Conservation (phyloP, 495 filamentous ascomycete species). For the Melanomma pulvis-pyrius region DNA sequence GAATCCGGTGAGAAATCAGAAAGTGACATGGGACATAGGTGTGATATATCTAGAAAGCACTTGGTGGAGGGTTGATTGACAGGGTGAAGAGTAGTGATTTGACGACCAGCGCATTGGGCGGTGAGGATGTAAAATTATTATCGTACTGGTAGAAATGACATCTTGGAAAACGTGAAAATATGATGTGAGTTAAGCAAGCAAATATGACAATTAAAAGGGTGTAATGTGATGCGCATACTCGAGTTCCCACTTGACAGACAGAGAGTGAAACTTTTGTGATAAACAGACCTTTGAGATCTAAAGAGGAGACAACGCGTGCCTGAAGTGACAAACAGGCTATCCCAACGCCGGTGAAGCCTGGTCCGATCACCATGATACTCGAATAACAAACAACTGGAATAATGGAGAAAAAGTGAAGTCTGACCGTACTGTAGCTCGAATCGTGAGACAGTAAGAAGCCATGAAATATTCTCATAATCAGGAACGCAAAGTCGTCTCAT, state of each 20-base stretch:
- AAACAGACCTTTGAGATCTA: conserved; percentile 8
- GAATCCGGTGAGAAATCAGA: neutral
- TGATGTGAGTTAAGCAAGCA: conserved; percentile 6
- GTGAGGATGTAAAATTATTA: conserved; percentile 1
- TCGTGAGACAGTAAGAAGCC: neutral
- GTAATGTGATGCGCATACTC: conserved; percentile 1
- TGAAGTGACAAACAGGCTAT: neutral
- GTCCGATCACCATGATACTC: neutral
- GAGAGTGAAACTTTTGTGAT: neutral
- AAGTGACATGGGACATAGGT: neutral
- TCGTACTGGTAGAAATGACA: conserved; percentile 9
- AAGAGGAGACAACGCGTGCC: neutral
- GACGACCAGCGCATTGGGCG: conserved; percentile 2
- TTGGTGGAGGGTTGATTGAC: neutral
- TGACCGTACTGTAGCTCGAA: neutral
- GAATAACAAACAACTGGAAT: conserved; percentile 1
- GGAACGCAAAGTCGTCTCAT: neutral
- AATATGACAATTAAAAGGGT: conserved; percentile 2
- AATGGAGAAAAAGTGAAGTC: neutral
- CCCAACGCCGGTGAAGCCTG: neutral
- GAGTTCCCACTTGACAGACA: neutral
- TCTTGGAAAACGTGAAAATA: conserved; percentile 1
- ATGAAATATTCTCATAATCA: neutral
- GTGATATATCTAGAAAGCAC: neutral
- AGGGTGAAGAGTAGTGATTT: neutral